These are phyloP conservation scores for Bryoerythrophyllum caledonicum DNA, from an alignment of 225 moss, liverwort and hornwort species.

Conservation along the genomic window DNA sequence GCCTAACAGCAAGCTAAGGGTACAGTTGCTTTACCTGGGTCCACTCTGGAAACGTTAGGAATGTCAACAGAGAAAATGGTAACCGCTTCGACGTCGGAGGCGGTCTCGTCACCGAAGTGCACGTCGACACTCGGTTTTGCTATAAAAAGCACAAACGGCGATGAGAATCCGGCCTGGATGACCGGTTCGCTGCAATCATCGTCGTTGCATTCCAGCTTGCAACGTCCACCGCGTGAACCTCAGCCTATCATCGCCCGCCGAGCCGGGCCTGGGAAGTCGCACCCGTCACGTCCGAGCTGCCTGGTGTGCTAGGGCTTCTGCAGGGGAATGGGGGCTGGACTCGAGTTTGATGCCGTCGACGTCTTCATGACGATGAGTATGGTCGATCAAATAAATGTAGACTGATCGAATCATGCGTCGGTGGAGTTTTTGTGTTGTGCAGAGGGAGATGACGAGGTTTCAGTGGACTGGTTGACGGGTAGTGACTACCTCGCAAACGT, in stretches of 20 bases:
- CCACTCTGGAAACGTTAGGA: too few species aligned
- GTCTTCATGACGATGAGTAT: too few species aligned
- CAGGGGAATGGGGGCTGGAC: too few species aligned
- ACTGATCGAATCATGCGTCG: not conserved
- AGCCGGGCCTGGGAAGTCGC: not conserved
- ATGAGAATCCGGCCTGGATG: not conserved
- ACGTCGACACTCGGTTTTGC: not conserved
- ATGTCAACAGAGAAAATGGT: too few species aligned
- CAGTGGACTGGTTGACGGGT: not conserved
- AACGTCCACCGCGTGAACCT: not conserved
- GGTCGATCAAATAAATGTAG: too few species aligned
- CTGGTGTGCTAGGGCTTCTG: not conserved
- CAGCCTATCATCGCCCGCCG: not conserved
- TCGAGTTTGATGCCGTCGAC: too few species aligned
- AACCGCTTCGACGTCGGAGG: too few species aligned
- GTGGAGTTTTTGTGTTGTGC: not conserved
- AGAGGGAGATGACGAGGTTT: not conserved
- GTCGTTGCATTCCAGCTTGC: not conserved
- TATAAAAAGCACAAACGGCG: not conserved
- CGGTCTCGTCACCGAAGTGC: too few species aligned
- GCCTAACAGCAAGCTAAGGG: too few species aligned
- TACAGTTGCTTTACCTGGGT: too few species aligned
- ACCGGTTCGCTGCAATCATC: not conserved
- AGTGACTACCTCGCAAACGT: not conserved
- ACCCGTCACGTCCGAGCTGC: not conserved